Evolutionary conservation across 2,329 filamentous ascomycete species (phyloP).

Genomic region (Phialophora tarda): DNA sequence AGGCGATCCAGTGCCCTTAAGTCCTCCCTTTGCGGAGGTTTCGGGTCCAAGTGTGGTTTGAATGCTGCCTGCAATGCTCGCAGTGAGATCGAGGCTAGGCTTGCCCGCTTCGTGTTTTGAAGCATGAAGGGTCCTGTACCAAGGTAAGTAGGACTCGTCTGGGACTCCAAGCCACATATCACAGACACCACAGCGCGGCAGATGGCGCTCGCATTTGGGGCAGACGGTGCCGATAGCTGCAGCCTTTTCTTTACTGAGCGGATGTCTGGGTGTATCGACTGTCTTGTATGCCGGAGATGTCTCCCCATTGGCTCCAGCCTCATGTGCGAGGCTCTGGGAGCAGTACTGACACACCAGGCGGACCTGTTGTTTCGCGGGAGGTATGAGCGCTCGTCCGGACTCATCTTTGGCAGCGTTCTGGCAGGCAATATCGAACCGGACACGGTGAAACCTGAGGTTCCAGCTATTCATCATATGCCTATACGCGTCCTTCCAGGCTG

Average conservation of each 20-base stretch:
- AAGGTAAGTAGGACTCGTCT: conserved; percentile 54
- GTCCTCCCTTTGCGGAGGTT: conserved; percentile 7
- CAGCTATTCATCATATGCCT: conserved; percentile 65
- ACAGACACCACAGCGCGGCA: conserved; percentile 68
- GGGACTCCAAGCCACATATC: conserved; percentile 66
- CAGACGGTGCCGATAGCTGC: conserved; percentile 58
- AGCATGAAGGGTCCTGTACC: conserved; percentile 28
- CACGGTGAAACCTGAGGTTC: conserved; percentile 65
- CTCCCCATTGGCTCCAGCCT: conserved; percentile 44
- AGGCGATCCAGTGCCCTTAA: conserved; percentile 39
- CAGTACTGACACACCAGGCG: conserved; percentile 67
- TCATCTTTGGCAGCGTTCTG: conserved; percentile 57
- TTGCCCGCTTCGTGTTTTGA: conserved; percentile 23
- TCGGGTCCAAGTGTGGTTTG: conserved; percentile 36
- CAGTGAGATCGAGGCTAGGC: conserved; percentile 31
- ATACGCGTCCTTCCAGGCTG: conserved; percentile 67
- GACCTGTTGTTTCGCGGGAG: conserved; percentile 59
- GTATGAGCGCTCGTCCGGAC: conserved; percentile 56
- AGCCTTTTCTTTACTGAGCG: conserved; percentile 38
- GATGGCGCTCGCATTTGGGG: conserved; percentile 65
- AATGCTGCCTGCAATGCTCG: conserved; percentile 35
- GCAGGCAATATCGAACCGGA: conserved; percentile 64
- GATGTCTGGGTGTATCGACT: conserved; percentile 36
- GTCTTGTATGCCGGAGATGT: conserved; percentile 42
- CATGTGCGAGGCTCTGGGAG: conserved; percentile 60